Evolutionary conservation across 2,329 filamentous ascomycete species (phyloP), one percentile per base, ranked within the genome.

Genomic region (Arthrobotrys sphaeroides): DNA sequence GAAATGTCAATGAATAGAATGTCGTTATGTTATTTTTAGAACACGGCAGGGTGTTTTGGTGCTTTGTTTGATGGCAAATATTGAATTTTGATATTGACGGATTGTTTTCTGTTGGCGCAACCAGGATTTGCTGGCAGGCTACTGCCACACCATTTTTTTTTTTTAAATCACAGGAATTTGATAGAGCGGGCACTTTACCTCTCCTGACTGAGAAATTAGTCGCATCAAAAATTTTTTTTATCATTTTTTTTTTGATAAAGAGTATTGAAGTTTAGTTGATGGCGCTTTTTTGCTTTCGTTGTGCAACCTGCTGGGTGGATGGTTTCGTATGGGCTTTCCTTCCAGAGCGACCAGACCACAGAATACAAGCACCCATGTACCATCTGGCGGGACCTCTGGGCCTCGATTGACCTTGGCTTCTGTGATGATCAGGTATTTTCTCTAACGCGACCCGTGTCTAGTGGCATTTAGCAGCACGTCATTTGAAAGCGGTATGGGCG

Each of bases 261-360:
- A 31, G 42, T n/a, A 53, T 61, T 66, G 38, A 47, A 38, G 65
- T 13, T 22, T 60, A 10, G 18, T n/a, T 9, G n/a, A 53, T 53
- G 47, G 47, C 55, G 43, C 51, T 40, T 38, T 49, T 62, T 62
- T 38, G 55, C 55, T 60, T 28, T 45, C 36, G 55, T 43, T 59
- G 22, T 53, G 47, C 47, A 53, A 53, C 26, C 47, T 53, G n/a
- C 40, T 33, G 1, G n/a, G 33, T 53, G 28, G 61, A 66, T 59
- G 28, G 18, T 59, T 74, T 74, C 70, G 70, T 74, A 68, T 74
- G 55, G 70, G 70, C 62, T 62, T 74, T 67, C 70, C 70, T 65
- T 67, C 70, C 55, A 74, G 61, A 74, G 70, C 53, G 28, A 47
- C 13, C 6, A 45, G 18, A 51, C 10, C n/a, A n/a, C n/a, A n/a